Evolutionary conservation across 495 filamentous ascomycete genomes (phyloP), one percentile per base, ranked within the genome.

Genomic region (Pyrenopolyporus hunteri): DNA sequence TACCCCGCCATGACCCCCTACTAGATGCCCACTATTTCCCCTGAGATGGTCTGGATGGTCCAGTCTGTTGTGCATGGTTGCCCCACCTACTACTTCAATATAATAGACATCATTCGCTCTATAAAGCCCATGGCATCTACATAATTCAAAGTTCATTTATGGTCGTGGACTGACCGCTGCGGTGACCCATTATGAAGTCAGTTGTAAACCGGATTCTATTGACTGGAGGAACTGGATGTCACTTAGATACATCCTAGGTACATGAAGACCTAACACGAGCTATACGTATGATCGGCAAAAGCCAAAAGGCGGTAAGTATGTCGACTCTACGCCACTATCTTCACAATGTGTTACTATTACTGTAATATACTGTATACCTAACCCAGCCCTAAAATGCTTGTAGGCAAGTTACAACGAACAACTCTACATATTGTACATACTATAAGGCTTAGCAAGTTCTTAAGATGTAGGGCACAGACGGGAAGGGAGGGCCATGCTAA

Each of bases 1-100:
- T 66, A 66, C 63, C 63, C 63, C 63, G 63, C 63, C 63, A 66
- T 43, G 13, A 36, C 11, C 51, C 6, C 51, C 45, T 60, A 57
- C 49, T 23, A 8, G 25, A 60, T 23, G 37, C 46, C 63, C 56
- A 60, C 57, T 60, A 66, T 60, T 66, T 60, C 63, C 63, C 63
- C 63, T 60, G 62, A 59, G 39, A 59, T 22, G 20, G 43, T 20
- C 26, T 58, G 54, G 49, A 16, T 20, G 26, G 26, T n/a, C n/a
- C n/a, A n/a, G 42, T 25, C 23, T 36, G 23, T 22, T 40, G 36
- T 31, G 40, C n/a, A 32, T 35, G 16, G 26, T 28, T 6, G 36
- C 51, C 43, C 63, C 63, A 60, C 63, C 32, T 46, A 40, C 53
- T 42, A 64, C 40, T 22, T 58, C 40, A 33, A 56, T 42, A 16